Conservation (phyloP, 192 early-diverging fungal genomes). For the Diversispora eburnea region DNA sequence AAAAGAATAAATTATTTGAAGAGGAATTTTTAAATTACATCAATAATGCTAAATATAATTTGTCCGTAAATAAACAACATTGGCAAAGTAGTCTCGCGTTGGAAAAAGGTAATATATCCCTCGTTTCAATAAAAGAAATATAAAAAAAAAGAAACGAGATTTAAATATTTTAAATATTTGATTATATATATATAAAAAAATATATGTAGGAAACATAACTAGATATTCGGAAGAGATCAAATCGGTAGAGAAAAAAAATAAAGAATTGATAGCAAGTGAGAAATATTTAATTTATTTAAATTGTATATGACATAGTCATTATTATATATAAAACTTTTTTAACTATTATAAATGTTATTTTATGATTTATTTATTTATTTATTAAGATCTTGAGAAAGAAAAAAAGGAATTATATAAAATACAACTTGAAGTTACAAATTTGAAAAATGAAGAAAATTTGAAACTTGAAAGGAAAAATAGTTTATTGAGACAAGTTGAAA, state of each 20-base stretch:
- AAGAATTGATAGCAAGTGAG: neutral
- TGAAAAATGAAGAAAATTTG: neutral
- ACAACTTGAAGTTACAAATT: neutral
- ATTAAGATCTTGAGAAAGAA: constrained; percentile 5
- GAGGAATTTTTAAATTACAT: neutral
- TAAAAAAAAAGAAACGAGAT: too few relatives aligned
- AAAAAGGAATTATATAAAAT: constrained; percentile 4
- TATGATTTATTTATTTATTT: neutral
- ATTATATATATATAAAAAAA: too few relatives aligned
- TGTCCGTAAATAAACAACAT: constrained; percentile 13
- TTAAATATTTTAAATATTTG: too few relatives aligned
- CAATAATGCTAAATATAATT: neutral
- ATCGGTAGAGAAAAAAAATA: constrained; percentile 12
- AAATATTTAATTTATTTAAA: neutral
- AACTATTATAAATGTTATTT: neutral
- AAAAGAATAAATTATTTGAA: constrained; percentile 5
- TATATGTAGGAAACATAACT: neutral
- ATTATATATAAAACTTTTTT: too few relatives aligned
- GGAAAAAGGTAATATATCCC: constrained; percentile 1
- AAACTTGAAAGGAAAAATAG: neutral
- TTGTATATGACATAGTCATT: neutral
- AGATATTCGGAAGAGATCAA: constrained; percentile 1
- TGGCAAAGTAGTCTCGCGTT: constrained; percentile 7
- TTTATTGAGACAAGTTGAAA: constrained; percentile 7
- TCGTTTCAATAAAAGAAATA: too few relatives aligned